A percentile compares a stretch with the other conserved stretches of the same genome.
These are phyloP conservation scores for Colletotrichum shisoi DNA, from an alignment of 2,329 filamentous ascomycete species.

Conservation along the genomic window DNA sequence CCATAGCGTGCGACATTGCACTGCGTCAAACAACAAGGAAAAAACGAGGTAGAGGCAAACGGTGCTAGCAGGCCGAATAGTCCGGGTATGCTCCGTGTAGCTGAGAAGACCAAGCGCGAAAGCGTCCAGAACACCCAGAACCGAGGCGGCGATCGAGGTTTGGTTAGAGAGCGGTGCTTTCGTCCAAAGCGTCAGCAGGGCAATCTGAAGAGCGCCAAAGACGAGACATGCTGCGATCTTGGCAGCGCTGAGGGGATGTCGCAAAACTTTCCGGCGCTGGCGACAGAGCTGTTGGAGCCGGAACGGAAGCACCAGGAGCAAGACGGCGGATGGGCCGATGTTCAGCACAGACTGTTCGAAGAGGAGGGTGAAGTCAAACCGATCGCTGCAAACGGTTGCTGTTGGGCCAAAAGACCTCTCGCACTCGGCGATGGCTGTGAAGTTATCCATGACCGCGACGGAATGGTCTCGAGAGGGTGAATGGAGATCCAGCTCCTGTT, in stretches of 20 bases:
- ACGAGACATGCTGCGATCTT: conserved; percentile 22
- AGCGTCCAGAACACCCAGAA: conserved; percentile 44
- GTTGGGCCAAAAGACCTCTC: conserved; percentile 43
- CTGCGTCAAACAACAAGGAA: conserved; percentile 47
- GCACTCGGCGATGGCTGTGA: conserved; percentile 26
- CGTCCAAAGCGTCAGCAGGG: conserved; percentile 43
- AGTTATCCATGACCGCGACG: conserved; percentile 16
- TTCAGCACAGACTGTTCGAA: conserved; percentile 52
- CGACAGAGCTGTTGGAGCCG: conserved; percentile 45
- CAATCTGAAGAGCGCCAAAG: conserved; percentile 42
- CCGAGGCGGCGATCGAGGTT: conserved; percentile 45
- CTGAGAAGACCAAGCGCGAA: conserved; percentile 44
- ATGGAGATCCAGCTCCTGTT: background rate
- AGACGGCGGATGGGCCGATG: conserved; percentile 45
- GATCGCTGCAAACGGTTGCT: conserved; percentile 47
- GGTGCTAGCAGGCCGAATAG: conserved; percentile 47
- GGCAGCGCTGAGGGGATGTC: conserved; percentile 41
- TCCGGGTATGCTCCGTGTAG: conserved; percentile 48
- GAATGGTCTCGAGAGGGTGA: background rate
- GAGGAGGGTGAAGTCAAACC: conserved; percentile 61
- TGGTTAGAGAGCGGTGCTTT: conserved; percentile 43
- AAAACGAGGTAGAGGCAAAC: conserved; percentile 46
- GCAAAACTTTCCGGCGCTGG: conserved; percentile 43
- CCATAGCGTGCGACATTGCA: conserved; percentile 48
- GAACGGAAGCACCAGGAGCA: conserved; percentile 47